Evolutionary conservation across 495 filamentous ascomycete species (phyloP).

Genomic region (Acidomyces sp.): DNA sequence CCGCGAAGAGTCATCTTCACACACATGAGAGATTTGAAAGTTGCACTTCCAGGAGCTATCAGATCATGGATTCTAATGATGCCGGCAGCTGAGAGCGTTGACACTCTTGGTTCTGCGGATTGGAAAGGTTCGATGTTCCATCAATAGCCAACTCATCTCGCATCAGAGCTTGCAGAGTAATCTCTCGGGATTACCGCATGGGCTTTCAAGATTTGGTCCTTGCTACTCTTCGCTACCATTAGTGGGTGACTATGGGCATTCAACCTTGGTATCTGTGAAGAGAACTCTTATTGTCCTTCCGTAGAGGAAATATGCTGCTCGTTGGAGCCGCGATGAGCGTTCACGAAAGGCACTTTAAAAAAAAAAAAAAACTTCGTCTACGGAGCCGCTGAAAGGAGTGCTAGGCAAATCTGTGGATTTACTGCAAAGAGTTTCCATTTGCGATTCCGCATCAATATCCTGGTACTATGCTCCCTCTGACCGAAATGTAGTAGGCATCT

Average conservation of each 20-base stretch:
- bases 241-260: background rate
- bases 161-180: constrained; percentile 21
- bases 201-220: constrained; percentile 17
- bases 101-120: constrained; percentile 1
- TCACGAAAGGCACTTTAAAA: too few relatives aligned
- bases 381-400: constrained; percentile 16
- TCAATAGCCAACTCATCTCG: constrained; percentile 14
- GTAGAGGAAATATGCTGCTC: background rate
- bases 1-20: too few relatives aligned
- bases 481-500: too few relatives aligned
- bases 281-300: constrained; percentile 3
- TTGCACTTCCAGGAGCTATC: constrained; percentile 7
- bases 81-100: constrained; percentile 7
- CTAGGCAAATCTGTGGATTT: too few relatives aligned
- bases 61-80: constrained; percentile 9
- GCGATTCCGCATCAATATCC: too few relatives aligned
- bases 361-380: too few relatives aligned
- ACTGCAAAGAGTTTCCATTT: too few relatives aligned
- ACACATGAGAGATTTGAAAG: too few relatives aligned
- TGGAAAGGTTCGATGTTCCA: constrained; percentile 8
- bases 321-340: constrained; percentile 1
- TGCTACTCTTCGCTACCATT: constrained; percentile 1
- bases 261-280: too few relatives aligned
- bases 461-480: too few relatives aligned
- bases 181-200: constrained; percentile 22